These are phyloP conservation scores for Chlorella sp. DNA, from an alignment of 139 green algal species.

Conservation along the genomic window DNA sequence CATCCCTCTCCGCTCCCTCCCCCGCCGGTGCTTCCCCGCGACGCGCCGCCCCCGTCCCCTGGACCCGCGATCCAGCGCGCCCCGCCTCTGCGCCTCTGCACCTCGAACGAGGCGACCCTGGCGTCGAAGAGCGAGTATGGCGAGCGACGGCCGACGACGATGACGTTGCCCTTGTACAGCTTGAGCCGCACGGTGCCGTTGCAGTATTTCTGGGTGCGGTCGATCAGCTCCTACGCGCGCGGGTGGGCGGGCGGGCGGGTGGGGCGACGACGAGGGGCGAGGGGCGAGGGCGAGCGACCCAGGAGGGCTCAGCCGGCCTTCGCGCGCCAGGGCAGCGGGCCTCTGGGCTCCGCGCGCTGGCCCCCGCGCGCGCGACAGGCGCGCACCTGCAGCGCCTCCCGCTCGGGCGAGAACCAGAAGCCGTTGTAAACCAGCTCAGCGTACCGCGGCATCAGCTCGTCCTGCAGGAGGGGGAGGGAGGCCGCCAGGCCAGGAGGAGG, in stretches of 20 bases:
- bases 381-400: constrained; percentile 71
- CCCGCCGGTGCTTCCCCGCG: too few species aligned
- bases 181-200: constrained; percentile 88
- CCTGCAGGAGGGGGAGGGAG: constrained; percentile 47
- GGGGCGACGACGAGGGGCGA: too few species aligned
- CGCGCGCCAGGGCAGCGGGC: too few species aligned
- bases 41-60: too few species aligned
- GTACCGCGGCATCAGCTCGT: constrained; percentile 81
- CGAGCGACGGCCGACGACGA: constrained; percentile 80
- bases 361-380: too few species aligned
- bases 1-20: too few species aligned
- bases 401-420: constrained; percentile 82
- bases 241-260: too few species aligned
- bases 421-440: constrained; percentile 89
- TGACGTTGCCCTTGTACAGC: constrained; percentile 90
- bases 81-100: too few species aligned
- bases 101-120: constrained; percentile 94
- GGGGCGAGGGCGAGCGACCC: too few species aligned
- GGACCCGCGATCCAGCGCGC: too few species aligned
- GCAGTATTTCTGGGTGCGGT: constrained; percentile 80
- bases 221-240: constrained; percentile 73
- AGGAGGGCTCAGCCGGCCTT: too few species aligned
- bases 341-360: too few species aligned
- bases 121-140: constrained; percentile 81
- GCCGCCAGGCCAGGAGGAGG: background rate